Evolutionary conservation across 345 rosid genomes (phyloP).

Genomic region (Pugionium cornutum): DNA sequence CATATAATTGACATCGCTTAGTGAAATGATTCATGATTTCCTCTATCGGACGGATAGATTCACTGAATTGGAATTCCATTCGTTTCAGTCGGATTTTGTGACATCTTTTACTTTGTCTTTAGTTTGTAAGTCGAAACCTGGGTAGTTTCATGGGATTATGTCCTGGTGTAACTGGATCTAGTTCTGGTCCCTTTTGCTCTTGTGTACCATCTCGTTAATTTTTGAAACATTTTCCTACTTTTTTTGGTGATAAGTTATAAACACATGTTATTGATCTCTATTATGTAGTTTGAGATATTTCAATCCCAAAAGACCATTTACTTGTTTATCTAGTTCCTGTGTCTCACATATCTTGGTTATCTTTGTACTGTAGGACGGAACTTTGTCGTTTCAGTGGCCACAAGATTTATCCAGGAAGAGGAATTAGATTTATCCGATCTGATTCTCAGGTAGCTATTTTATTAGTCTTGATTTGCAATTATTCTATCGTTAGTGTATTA

Average conservation of each 20-base stretch:
- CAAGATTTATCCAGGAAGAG: constrained; percentile 44
- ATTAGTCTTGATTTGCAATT: too few species aligned
- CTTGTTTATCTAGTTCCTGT: not conserved
- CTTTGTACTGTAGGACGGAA: constrained; percentile 33
- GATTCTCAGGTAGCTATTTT: constrained; percentile 41
- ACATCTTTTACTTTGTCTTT: not conserved
- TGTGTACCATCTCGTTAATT: not conserved
- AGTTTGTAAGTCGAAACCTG: constrained; percentile 1
- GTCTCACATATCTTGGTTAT: not conserved
- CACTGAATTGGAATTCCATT: not conserved
- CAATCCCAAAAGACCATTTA: too few species aligned
- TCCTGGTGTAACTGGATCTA: constrained; percentile 14
- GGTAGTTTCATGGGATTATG: not conserved
- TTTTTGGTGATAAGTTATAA: too few species aligned
- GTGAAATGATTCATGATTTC: constrained; percentile 12
- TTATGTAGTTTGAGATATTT: not conserved
- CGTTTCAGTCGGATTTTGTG: not conserved
- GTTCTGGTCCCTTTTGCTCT: not conserved
- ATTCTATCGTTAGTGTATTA: too few species aligned
- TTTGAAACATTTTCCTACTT: not conserved
- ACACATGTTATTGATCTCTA: too few species aligned
- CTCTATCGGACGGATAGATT: not conserved
- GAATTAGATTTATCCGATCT: constrained; percentile 43
- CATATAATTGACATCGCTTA: not conserved
- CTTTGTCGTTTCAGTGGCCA: constrained; percentile 48